Conservation (phyloP, 139 green algal genomes). For the Ettlia oleoabundans region DNA sequence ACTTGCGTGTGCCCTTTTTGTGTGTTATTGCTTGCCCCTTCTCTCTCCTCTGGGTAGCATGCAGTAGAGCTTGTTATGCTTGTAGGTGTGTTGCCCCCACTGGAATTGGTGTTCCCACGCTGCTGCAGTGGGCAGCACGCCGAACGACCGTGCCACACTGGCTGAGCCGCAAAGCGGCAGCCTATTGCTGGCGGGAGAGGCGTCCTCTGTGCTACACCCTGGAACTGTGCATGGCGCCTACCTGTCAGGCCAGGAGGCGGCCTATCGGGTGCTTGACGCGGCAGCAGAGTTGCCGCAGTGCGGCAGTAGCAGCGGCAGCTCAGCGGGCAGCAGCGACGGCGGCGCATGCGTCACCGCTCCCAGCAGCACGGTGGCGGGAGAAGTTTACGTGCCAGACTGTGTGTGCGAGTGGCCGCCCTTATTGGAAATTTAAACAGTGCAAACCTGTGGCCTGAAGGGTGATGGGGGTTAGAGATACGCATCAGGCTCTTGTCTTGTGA, state of each 20-base stretch:
- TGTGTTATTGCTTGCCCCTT: too few relatives aligned
- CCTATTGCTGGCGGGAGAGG: conserved; percentile 41
- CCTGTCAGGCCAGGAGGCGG: conserved; percentile 23
- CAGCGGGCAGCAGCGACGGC: neutral
- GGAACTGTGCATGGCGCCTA: conserved; percentile 32
- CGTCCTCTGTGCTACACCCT: neutral
- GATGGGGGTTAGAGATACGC: neutral
- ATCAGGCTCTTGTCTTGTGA: too few relatives aligned
- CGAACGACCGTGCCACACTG: conserved; percentile 37
- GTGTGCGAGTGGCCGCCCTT: neutral
- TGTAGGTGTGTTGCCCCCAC: neutral
- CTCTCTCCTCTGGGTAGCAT: neutral
- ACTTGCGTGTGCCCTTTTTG: too few relatives aligned
- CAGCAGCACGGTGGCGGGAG: neutral
- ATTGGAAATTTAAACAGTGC: neutral
- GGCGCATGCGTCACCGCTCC: conserved; percentile 4
- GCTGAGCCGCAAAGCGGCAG: conserved; percentile 34
- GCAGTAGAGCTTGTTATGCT: neutral
- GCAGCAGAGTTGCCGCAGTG: conserved; percentile 8
- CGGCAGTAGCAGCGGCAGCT: neutral
- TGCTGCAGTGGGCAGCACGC: conserved; percentile 12
- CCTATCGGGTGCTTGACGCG: neutral
- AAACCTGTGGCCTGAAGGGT: too few relatives aligned
- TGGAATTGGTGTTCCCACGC: neutral
- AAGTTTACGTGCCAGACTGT: neutral